Conservation (phyloP, 306 rosid genomes). For the Glycine soja region DNA sequence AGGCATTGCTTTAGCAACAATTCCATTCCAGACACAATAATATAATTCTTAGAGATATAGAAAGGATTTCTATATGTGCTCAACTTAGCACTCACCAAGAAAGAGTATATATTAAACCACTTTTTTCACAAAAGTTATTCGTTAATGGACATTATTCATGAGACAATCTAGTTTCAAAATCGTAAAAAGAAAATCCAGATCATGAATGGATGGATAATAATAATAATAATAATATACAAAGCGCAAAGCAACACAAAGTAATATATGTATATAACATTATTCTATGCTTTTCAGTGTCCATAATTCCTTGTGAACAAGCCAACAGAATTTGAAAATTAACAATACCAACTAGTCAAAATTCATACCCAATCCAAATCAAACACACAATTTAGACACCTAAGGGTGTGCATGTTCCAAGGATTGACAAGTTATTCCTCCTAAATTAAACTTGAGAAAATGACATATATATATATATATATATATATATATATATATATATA, state of each 20-base stretch:
- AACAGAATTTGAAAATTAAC: not conserved
- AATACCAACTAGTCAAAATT: not conserved
- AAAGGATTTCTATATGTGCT: not conserved
- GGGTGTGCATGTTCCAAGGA: too few species aligned
- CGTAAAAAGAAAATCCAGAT: constrained; percentile 39
- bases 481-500: too few species aligned
- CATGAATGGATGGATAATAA: constrained; percentile 14
- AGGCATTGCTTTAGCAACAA: too few species aligned
- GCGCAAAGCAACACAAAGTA: not conserved
- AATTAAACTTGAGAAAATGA: not conserved
- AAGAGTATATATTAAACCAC: not conserved
- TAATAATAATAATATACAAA: not conserved
- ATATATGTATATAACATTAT: too few species aligned
- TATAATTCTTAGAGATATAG: not conserved
- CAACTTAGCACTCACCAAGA: not conserved
- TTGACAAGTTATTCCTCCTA: not conserved
- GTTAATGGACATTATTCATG: not conserved
- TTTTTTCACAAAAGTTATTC: not conserved
- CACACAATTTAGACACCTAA: not conserved
- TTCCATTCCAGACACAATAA: not conserved
- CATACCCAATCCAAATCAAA: not conserved
- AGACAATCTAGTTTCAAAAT: constrained; percentile 12
- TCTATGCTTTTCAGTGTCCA: too few species aligned
- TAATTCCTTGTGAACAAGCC: not conserved
- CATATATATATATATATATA: too few species aligned